These are phyloP conservation scores for Clarireedia hainanense DNA, from an alignment of 2,329 filamentous ascomycete genomes.

Conservation along the genomic window DNA sequence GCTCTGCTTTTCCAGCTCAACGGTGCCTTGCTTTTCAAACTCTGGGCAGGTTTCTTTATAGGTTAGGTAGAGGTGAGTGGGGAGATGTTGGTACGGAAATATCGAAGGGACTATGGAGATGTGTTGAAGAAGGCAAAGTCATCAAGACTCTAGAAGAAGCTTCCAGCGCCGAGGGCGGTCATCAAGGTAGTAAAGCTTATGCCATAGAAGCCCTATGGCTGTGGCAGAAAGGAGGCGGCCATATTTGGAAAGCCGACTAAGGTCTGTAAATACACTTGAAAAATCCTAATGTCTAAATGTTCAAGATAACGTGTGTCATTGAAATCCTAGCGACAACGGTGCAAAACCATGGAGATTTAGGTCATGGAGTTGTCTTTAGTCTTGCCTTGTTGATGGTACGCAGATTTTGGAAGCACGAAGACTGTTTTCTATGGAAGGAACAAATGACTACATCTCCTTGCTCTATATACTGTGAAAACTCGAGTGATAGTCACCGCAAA, in stretches of 20 bases:
- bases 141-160: conserved; percentile 72
- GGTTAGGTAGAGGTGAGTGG: conserved; percentile 67
- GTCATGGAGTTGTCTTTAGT: too few relatives aligned
- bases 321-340: too few relatives aligned
- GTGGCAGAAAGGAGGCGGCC: conserved; percentile 38
- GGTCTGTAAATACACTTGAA: too few relatives aligned
- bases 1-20: conserved; percentile 78
- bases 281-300: too few relatives aligned
- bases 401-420: too few relatives aligned
- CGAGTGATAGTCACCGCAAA: too few relatives aligned
- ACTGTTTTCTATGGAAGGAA: too few relatives aligned
- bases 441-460: too few relatives aligned
- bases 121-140: conserved; percentile 67
- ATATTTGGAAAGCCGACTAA: conserved; percentile 26
- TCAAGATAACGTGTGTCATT: too few relatives aligned
- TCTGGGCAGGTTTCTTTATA: conserved; percentile 74
- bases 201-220: conserved; percentile 87
- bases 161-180: conserved; percentile 56
- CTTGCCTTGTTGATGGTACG: too few relatives aligned
- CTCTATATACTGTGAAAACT: too few relatives aligned
- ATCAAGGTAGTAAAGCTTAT: conserved; percentile 75
- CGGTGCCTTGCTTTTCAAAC: conserved; percentile 89
- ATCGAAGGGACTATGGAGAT: conserved; percentile 75
- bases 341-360: too few relatives aligned
- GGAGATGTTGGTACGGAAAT: conserved; percentile 60